phyloP scores from a whole-genome alignment of 345 rosid species.

The Lagerstroemia speciosa region DNA sequence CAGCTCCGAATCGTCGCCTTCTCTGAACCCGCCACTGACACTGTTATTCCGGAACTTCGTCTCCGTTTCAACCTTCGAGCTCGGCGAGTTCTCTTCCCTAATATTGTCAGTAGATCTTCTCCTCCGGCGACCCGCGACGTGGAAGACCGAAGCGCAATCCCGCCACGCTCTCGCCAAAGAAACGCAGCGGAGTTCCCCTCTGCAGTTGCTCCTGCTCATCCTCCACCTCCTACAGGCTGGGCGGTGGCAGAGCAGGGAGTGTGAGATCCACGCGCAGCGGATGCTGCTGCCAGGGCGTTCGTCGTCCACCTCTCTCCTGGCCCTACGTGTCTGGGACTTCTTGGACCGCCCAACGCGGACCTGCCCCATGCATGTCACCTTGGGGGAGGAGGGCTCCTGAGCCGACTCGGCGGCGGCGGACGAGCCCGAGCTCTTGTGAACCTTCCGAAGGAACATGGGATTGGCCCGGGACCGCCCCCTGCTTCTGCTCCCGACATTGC shows the following conservation, averaged over 20 bases:
- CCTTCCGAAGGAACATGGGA: conserved; percentile 67
- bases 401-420: conserved; percentile 36
- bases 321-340: not conserved
- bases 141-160: not conserved
- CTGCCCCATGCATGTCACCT: conserved; percentile 98
- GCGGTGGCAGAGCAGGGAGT: conserved; percentile 16
- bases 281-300: not conserved
- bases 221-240: conserved; percentile 5
- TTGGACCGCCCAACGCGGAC: conserved; percentile 66
- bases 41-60: not conserved
- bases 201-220: conserved; percentile 20
- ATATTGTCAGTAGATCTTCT: not conserved
- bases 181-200: conserved; percentile 28
- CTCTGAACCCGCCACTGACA: no score
- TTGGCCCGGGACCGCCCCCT: conserved; percentile 80
- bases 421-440: conserved; percentile 35
- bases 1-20: conserved; percentile 4
- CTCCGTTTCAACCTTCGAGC: conserved; percentile 4
- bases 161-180: not conserved
- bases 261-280: conserved; percentile 2
- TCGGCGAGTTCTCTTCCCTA: not conserved
- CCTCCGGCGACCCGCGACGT: not conserved
- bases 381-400: conserved; percentile 86
- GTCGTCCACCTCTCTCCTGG: not conserved
- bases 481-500: conserved; percentile 60